Evolutionary conservation across 2,329 filamentous ascomycete genomes (phyloP).

Genomic region (Cercospora berteroae): DNA sequence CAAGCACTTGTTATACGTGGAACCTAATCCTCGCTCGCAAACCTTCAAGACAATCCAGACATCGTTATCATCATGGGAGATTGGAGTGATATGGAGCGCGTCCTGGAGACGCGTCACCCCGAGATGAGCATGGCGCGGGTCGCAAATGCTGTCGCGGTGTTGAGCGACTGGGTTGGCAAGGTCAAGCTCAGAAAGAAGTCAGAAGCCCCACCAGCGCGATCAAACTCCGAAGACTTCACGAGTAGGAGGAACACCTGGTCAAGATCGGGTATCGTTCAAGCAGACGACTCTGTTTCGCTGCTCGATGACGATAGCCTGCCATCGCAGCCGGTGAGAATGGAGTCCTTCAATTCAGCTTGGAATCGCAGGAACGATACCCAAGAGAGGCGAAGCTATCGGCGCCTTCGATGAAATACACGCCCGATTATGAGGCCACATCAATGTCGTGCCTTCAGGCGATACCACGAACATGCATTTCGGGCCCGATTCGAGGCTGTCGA

Average conservation of each 20-base stretch:
- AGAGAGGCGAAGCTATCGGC: not conserved
- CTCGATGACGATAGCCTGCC: not conserved
- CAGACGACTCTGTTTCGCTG: not conserved
- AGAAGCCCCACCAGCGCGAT: not conserved
- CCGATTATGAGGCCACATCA: not conserved
- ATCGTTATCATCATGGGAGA: slow-evolving; percentile 1
- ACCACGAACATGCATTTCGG: not conserved
- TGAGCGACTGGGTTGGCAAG: slow-evolving; percentile 1
- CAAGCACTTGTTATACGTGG: not conserved
- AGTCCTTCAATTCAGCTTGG: not conserved
- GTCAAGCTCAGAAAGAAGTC: not conserved
- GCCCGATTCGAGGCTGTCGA: not conserved
- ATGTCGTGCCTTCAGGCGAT: not conserved
- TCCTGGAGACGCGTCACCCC: slow-evolving; percentile 10
- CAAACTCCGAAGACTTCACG: not conserved
- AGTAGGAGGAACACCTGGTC: slow-evolving; percentile 1
- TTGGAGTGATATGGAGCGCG: slow-evolving; percentile 1
- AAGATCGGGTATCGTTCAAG: not conserved
- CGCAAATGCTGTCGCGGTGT: not conserved
- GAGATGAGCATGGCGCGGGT: slow-evolving; percentile 2
- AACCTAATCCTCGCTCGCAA: not conserved
- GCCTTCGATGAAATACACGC: not conserved
- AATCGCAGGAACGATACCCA: not conserved
- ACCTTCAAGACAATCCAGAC: no score
- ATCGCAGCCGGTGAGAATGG: not conserved